Evolutionary conservation across 169 alveolate genomes (phyloP).

Genomic region (Plasmodium gallinaceum): DNA sequence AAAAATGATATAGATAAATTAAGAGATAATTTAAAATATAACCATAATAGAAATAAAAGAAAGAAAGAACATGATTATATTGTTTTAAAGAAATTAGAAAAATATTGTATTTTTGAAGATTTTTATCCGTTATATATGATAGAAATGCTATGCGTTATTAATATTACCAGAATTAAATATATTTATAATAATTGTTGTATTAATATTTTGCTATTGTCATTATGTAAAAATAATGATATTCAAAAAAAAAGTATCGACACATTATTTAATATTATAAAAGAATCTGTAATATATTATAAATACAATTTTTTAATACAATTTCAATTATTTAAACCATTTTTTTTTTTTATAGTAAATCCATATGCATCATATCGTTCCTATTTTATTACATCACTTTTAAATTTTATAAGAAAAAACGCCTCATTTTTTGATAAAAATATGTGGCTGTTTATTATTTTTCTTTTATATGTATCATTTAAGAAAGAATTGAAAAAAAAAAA

Average conservation of each 20-base stretch:
- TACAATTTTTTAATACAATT: conserved; percentile 56
- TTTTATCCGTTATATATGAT: conserved; percentile 74
- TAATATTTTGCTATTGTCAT: conserved; percentile 42
- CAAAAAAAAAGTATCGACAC: conserved; percentile 71
- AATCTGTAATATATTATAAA: conserved; percentile 46
- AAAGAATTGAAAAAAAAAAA: conserved; percentile 54
- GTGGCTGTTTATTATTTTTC: conserved; percentile 71
- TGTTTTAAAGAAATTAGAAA: conserved; percentile 62
- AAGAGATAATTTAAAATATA: too few species aligned
- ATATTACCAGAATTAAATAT: conserved; percentile 37
- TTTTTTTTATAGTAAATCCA: conserved; percentile 66
- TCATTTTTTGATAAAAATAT: conserved; percentile 57
- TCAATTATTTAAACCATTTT: conserved; percentile 63
- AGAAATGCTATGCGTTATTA: conserved; percentile 69
- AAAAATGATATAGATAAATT: too few species aligned
- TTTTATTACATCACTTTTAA: conserved; percentile 53
- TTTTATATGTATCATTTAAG: conserved; percentile 50
- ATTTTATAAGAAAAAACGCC: conserved; percentile 64
- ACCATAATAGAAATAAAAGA: neutral
- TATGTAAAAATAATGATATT: conserved; percentile 71
- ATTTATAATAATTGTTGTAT: conserved; percentile 73
- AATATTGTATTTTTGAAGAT: conserved; percentile 72
- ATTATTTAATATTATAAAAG: conserved; percentile 66
- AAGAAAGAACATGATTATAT: conserved; percentile 23
- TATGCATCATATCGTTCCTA: conserved; percentile 48